Conservation (phyloP, 225 moss, liverwort and hornwort genomes). For the Sphagnum tenellum region DNA sequence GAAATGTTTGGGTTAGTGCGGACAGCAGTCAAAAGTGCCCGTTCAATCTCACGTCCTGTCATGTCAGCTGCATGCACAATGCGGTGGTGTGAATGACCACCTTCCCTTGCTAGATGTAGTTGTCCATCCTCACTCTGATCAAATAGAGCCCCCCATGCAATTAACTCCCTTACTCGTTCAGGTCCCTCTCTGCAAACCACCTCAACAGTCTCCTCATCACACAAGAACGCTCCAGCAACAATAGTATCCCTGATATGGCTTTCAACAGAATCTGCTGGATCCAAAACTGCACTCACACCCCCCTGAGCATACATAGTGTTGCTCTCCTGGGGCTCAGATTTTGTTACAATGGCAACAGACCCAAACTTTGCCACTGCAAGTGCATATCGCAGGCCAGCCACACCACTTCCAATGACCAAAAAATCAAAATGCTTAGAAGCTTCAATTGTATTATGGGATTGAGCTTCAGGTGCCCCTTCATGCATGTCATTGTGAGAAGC, state of each 20-base stretch:
- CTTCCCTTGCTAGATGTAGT: conserved; percentile 88
- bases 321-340: conserved; percentile 97
- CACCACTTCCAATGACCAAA: conserved; percentile 91
- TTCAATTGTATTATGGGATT: too few species aligned
- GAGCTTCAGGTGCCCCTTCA: too few species aligned
- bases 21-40: conserved; percentile 70
- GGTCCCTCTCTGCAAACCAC: conserved; percentile 98
- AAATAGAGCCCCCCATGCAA: conserved; percentile 88
- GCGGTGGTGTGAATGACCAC: conserved; percentile 96
- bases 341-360: conserved; percentile 87
- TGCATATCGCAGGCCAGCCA: conserved; percentile 88
- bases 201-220: conserved; percentile 99
- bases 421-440: conserved; percentile 59
- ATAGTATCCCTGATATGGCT: conserved; percentile 97
- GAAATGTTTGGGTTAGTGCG: conserved; percentile 65
- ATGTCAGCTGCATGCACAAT: conserved; percentile 98
- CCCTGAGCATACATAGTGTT: conserved; percentile 96
- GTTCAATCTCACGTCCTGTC: conserved; percentile 97
- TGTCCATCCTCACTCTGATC: conserved; percentile 98
- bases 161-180: conserved; percentile 89
- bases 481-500: too few species aligned
- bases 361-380: conserved; percentile 92
- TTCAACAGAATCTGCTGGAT: conserved; percentile 94
- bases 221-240: conserved; percentile 89
- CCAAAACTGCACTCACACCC: conserved; percentile 92